phyloP scores from a whole-genome alignment of 768 basidiomycete species.

The Boletus pseudo-olivaceus region DNA sequence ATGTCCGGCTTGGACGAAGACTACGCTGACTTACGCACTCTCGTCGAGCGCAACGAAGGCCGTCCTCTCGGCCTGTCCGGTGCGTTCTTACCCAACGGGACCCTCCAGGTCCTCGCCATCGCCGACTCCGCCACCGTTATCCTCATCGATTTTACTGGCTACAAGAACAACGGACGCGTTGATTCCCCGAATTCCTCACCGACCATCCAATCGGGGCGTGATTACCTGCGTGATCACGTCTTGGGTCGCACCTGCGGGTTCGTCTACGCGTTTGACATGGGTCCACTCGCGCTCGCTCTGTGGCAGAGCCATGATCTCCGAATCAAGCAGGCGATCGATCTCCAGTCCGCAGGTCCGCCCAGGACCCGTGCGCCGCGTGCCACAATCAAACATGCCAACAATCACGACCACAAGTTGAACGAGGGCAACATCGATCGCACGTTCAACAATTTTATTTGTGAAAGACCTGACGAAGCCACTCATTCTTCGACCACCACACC shows the following conservation, averaged over 20 bases:
- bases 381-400: conserved; percentile 16
- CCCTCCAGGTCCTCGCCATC: conserved; percentile 26
- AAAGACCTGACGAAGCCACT: not conserved
- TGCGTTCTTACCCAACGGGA: conserved; percentile 19
- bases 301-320: conserved; percentile 32
- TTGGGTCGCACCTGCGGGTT: conserved; percentile 27
- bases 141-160: conserved; percentile 24
- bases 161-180: conserved; percentile 35
- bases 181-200: conserved; percentile 16
- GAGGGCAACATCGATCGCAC: conserved; percentile 14
- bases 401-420: conserved; percentile 1
- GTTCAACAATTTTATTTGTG: conserved; percentile 11
- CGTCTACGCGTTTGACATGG: conserved; percentile 32
- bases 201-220: conserved; percentile 14
- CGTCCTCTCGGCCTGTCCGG: conserved; percentile 31
- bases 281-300: conserved; percentile 26
- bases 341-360: conserved; percentile 21
- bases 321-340: conserved; percentile 32
- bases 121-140: conserved; percentile 27
- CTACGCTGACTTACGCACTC: conserved; percentile 11
- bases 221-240: conserved; percentile 29
- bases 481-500: conserved; percentile 4
- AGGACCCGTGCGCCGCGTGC: conserved; percentile 16
- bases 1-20: conserved; percentile 26
- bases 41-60: conserved; percentile 33